Conservation (phyloP, 179 eudicot genomes). For the Silene vulgaris region DNA sequence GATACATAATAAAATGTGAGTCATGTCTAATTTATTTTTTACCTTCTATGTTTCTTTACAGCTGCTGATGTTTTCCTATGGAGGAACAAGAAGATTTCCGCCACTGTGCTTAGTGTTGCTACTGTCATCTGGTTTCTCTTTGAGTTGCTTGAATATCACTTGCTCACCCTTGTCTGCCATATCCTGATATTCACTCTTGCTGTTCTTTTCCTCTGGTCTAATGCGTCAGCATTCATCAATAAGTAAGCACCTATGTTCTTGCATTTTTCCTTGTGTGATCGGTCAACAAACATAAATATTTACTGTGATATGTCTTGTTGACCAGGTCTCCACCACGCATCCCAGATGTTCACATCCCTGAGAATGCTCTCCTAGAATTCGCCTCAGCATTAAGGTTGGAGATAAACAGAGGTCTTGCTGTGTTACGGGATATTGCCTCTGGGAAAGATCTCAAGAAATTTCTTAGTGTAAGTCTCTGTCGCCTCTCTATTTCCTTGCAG, state of each 20-base stretch:
- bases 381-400: conserved; percentile 43
- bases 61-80: conserved; percentile 74
- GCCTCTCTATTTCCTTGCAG: neutral
- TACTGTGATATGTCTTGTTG: conserved; percentile 8
- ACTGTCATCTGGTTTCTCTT: conserved; percentile 77
- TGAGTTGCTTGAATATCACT: conserved; percentile 60
- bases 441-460: conserved; percentile 64
- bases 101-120: conserved; percentile 48
- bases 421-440: conserved; percentile 48
- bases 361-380: conserved; percentile 39
- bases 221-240: conserved; percentile 56
- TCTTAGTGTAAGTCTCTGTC: conserved; percentile 41
- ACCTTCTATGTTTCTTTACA: conserved; percentile 20
- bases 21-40: neutral
- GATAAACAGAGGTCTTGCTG: conserved; percentile 39
- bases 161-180: conserved; percentile 63
- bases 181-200: conserved; percentile 53
- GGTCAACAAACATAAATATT: neutral
- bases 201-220: conserved; percentile 67
- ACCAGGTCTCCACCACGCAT: conserved; percentile 51
- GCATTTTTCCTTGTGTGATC: neutral
- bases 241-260: conserved; percentile 33
- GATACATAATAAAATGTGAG: neutral
- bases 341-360: conserved; percentile 56
- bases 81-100: conserved; percentile 76